Conservation (phyloP, 306 rosid genomes). For the Cucumis melo region DNA sequence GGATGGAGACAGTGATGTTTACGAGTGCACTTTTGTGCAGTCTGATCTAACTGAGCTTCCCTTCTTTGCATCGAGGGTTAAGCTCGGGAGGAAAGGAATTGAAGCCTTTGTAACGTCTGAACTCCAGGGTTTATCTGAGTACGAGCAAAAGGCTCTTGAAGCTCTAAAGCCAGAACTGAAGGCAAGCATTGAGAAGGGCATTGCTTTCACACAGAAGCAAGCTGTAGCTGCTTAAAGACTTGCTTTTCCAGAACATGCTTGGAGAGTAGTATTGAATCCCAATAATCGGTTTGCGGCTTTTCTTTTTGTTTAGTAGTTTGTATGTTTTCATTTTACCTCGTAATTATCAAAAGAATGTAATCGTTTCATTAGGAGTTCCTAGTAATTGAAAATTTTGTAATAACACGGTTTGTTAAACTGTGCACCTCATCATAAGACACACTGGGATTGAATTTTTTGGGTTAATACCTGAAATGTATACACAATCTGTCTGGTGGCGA, state of each 20-base stretch:
- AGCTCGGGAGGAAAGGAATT: constrained; percentile 79
- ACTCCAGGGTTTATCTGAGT: constrained; percentile 80
- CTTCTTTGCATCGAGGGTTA: constrained; percentile 84
- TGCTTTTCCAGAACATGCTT: background rate
- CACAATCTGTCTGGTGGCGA: background rate
- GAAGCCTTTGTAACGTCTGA: constrained; percentile 74
- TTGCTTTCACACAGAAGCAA: constrained; percentile 71
- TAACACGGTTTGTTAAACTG: constrained; percentile 17
- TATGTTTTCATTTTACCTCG: background rate
- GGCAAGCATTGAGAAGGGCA: constrained; percentile 93
- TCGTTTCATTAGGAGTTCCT: constrained; percentile 1
- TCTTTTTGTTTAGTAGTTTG: background rate
- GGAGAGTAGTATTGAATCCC: background rate
- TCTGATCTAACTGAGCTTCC: constrained; percentile 90
- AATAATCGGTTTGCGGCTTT: background rate
- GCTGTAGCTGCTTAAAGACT: constrained; percentile 31
- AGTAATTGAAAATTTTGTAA: constrained; percentile 25
- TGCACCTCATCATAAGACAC: background rate
- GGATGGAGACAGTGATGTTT: constrained; percentile 92
- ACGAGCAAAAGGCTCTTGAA: constrained; percentile 85
- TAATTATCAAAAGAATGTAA: constrained; percentile 15
- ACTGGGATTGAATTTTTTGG: background rate
- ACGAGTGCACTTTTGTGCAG: constrained; percentile 69
- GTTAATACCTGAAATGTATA: background rate
- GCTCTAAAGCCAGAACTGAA: constrained; percentile 84